Percentiles rank a stretch among this genome's conserved stretches.
phyloP scores from a whole-genome alignment of 2,329 filamentous ascomycete genomes.

The Lasiodiplodia citricola region DNA sequence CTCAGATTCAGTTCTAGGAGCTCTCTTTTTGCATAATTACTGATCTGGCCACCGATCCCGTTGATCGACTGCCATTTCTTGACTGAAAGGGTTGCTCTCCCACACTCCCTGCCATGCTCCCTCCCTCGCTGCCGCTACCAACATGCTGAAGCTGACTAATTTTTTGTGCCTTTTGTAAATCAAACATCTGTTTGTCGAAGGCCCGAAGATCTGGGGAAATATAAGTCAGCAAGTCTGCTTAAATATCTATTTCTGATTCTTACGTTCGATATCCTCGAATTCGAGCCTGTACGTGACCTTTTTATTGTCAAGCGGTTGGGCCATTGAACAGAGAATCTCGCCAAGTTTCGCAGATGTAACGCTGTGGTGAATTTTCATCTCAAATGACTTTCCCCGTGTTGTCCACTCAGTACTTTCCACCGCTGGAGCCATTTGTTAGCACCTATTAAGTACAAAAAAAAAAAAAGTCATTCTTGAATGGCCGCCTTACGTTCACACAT shows the following conservation, averaged over 20 bases:
- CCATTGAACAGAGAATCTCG: not conserved
- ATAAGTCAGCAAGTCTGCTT: not conserved
- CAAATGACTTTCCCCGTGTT: not conserved
- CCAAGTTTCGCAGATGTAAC: not conserved
- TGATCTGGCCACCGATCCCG: not conserved
- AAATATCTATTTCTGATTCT: not conserved
- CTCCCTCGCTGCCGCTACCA: not conserved
- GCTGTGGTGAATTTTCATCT: not conserved
- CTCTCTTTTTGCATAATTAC: not conserved
- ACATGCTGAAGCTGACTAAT: not conserved
- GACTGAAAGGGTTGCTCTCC: not conserved
- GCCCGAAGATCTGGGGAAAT: not conserved
- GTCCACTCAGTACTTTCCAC: not conserved
- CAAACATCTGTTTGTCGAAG: not conserved
- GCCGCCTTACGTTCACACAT: not conserved
- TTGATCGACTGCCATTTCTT: not conserved
- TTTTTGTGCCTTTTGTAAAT: not conserved
- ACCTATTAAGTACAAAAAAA: not conserved
- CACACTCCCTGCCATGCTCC: not conserved
- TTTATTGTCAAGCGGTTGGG: fast-evolving
- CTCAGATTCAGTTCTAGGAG: fast-evolving
- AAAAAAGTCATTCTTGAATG: not conserved
- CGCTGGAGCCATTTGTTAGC: not conserved
- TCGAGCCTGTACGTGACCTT: not conserved
- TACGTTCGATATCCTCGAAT: not conserved